Evolutionary conservation across 352 stramenopile genomes (phyloP), one percentile per base, ranked within the genome.

Genomic region (Pythium dissimile): DNA sequence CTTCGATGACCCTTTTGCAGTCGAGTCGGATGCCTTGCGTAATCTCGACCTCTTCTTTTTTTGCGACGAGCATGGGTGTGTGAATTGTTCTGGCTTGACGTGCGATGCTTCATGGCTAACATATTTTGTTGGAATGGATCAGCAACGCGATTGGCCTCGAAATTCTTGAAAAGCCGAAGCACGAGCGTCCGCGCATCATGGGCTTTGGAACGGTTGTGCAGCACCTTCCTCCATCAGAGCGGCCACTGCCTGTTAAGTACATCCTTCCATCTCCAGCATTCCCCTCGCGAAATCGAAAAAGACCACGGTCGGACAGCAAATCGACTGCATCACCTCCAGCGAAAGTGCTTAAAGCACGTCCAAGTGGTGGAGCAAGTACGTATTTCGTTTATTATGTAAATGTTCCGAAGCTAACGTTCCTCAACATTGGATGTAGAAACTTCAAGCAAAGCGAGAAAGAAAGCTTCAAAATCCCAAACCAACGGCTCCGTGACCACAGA

Each of bases 31-130:
- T 51, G 74, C 73, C 5, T 60, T 94, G 39, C 84, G 84, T 5
- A 87, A 87, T 50, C 69, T 94, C 26, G 84, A 94, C 34, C 59
- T 90, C 63, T 94, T 94, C 39, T 94, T 88, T 71, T 94, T 94
- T 48, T 94, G 84, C 37, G 84, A 94, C 39, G 80, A 94, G 46
- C 65, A 86, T 61, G 84, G 84, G 84, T 92, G 72, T 39, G 80
- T 72, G 12, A 50, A 21, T 9, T 12, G 13, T 3, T 50, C 15
- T 3, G 15, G 3, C 9, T 20, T 8, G 2, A 18, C 31, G 5
- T 50, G 23, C 18, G 26, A 35, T 30, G 10, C 1, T 16, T 35
- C 5, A 12, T n/a, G 20, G 23, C 21, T 50, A 39, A 23, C 51
- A 44, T 20, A 49, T 35, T 52, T 47, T 52, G 55, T 45, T 28